phyloP scores from a whole-genome alignment of 2,329 filamentous ascomycete genomes.

The Teratosphaeriaceae sp. region DNA sequence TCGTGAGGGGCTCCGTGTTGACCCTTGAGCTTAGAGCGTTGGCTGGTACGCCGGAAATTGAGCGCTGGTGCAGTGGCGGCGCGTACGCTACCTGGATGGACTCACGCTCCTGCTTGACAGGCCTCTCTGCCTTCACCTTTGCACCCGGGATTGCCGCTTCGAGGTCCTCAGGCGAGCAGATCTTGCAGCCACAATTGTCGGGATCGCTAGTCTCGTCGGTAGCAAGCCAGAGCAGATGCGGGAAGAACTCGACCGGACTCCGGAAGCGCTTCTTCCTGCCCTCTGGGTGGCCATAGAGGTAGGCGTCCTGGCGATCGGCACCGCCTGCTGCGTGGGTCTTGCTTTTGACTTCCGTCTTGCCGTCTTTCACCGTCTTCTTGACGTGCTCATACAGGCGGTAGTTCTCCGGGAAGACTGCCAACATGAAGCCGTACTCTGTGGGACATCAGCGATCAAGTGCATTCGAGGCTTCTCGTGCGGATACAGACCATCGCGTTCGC shows the following conservation, averaged over 20 bases:
- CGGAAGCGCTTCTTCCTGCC: constrained; percentile 52
- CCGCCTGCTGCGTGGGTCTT: constrained; percentile 45
- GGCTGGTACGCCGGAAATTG: background rate
- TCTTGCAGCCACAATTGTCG: constrained; percentile 51
- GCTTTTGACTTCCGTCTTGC: constrained; percentile 38
- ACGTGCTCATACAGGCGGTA: constrained; percentile 54
- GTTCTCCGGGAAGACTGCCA: constrained; percentile 49
- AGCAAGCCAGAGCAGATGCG: constrained; percentile 51
- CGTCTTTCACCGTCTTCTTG: constrained; percentile 42
- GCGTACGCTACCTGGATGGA: constrained; percentile 1
- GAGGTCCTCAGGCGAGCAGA: constrained; percentile 49
- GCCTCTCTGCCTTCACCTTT: constrained; percentile 14
- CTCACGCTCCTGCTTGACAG: constrained; percentile 14
- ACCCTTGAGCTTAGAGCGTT: background rate
- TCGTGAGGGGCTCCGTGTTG: constrained; percentile 10
- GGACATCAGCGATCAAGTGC: background rate
- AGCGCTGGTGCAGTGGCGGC: constrained; percentile 11
- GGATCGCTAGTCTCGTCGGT: constrained; percentile 47
- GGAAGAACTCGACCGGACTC: constrained; percentile 55
- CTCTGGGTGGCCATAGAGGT: constrained; percentile 53
- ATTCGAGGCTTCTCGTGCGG: background rate
- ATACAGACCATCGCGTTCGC: constrained; percentile 13
- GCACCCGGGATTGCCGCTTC: constrained; percentile 33
- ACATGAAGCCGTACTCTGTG: constrained; percentile 41
- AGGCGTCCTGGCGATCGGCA: constrained; percentile 52